Evolutionary conservation across 2,329 filamentous ascomycete genomes (phyloP).

Genomic region (Fusarium mexicanum): DNA sequence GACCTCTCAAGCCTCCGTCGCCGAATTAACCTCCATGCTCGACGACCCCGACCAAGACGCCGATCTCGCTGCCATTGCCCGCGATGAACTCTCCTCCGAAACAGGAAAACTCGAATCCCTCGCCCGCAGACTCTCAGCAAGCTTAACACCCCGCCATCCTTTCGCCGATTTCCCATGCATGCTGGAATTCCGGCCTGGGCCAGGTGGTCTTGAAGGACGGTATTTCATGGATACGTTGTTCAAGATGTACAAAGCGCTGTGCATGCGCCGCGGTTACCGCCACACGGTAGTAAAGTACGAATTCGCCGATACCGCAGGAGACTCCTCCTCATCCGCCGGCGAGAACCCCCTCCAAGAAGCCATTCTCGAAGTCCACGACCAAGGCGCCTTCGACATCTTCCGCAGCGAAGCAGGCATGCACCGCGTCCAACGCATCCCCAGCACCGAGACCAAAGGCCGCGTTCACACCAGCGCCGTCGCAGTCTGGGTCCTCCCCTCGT

Average conservation of each 20-base stretch:
- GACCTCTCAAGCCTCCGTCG: slow-evolving; percentile 60
- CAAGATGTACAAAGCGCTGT: slow-evolving; percentile 89
- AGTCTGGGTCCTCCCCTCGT: slow-evolving; percentile 89
- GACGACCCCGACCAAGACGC: slow-evolving; percentile 59
- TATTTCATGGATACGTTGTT: slow-evolving; percentile 89
- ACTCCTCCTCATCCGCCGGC: slow-evolving; percentile 61
- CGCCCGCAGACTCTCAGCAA: slow-evolving; percentile 74
- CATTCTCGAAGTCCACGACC: slow-evolving; percentile 81
- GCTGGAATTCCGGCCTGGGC: slow-evolving; percentile 90
- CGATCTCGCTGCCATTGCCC: slow-evolving; percentile 81
- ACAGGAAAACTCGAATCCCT: slow-evolving; percentile 69
- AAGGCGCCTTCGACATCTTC: slow-evolving; percentile 82
- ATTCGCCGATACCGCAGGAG: slow-evolving; percentile 70
- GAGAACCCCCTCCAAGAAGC: slow-evolving; percentile 84
- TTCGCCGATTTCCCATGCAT: slow-evolving; percentile 92
- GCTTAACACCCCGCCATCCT: slow-evolving; percentile 86
- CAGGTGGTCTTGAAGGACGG: slow-evolving; percentile 89
- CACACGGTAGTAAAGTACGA: slow-evolving; percentile 82
- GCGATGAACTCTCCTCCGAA: slow-evolving; percentile 82
- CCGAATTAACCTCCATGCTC: slow-evolving; percentile 63
- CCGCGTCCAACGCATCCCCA: slow-evolving; percentile 90
- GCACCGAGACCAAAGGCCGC: slow-evolving; percentile 88
- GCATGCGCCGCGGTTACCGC: slow-evolving; percentile 73
- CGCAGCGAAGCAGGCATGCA: slow-evolving; percentile 94
- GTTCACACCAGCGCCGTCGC: slow-evolving; percentile 94